Evolutionary conservation across 805 yeast genomes (phyloP).

Genomic region (Candida peoriensis): DNA sequence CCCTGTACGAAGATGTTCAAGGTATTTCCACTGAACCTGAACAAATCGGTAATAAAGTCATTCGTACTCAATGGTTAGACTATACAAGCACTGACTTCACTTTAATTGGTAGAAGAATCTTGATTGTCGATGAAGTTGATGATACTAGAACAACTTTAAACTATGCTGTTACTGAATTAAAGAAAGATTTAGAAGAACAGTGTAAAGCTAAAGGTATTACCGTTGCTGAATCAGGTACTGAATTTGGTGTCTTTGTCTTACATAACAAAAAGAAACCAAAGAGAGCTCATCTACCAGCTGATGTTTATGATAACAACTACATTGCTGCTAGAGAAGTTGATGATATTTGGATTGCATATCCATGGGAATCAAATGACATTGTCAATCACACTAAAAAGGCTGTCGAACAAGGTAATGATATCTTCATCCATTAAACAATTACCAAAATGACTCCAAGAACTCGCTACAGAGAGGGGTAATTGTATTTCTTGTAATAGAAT

Average conservation of each 20-base stretch:
- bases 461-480: no score
- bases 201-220: slow-evolving; percentile 47
- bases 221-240: slow-evolving; percentile 40
- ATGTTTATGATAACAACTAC: slow-evolving; percentile 55
- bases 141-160: slow-evolving; percentile 83
- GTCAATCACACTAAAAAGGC: slow-evolving; percentile 70
- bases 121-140: slow-evolving; percentile 81
- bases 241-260: slow-evolving; percentile 70
- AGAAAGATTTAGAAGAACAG: slow-evolving; percentile 64
- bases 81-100: slow-evolving; percentile 55
- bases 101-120: slow-evolving; percentile 62
- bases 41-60: slow-evolving; percentile 58
- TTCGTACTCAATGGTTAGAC: slow-evolving; percentile 82
- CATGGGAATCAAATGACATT: slow-evolving; percentile 80
- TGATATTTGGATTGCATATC: slow-evolving; percentile 82
- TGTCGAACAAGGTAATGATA: slow-evolving; percentile 69
- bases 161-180: slow-evolving; percentile 69
- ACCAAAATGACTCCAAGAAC: not conserved
- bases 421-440: slow-evolving; percentile 25
- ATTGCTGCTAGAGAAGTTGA: slow-evolving; percentile 73
- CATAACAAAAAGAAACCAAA: slow-evolving; percentile 73
- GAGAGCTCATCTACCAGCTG: slow-evolving; percentile 65
- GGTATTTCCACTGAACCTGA: slow-evolving; percentile 55
- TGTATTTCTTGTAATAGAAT: no score
- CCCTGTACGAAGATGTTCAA: slow-evolving; percentile 80